Percentiles rank a stretch among this genome's conserved stretches.
Conservation (phyloP, 768 basidiomycete genomes). For the Rhizopogon vulgaris region DNA sequence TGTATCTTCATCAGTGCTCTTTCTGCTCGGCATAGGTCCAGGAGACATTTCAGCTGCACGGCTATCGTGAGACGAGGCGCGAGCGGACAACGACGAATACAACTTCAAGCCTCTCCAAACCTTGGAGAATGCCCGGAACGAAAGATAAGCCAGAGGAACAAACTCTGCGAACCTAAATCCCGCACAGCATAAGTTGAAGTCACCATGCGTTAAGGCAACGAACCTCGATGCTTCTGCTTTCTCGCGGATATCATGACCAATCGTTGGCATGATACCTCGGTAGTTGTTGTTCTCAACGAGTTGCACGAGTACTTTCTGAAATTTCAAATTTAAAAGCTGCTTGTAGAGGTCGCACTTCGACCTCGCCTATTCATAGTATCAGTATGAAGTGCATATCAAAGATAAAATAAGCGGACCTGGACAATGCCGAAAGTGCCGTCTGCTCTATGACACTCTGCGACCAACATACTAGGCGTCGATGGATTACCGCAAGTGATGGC, state of each 20-base stretch:
- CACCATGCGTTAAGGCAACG: neutral
- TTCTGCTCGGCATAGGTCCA: slow-evolving; percentile 5
- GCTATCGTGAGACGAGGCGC: slow-evolving; percentile 1
- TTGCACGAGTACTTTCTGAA: slow-evolving; percentile 57
- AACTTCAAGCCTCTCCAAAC: slow-evolving; percentile 52
- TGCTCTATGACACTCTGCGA: slow-evolving; percentile 74
- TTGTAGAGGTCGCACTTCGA: slow-evolving; percentile 83
- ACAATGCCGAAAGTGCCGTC: slow-evolving; percentile 78
- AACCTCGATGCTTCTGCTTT: slow-evolving; percentile 43
- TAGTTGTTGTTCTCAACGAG: slow-evolving; percentile 75
- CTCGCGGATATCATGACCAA: slow-evolving; percentile 59
- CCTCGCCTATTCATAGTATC: slow-evolving; percentile 47
- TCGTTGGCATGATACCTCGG: slow-evolving; percentile 54
- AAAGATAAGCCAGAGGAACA: slow-evolving; percentile 28
- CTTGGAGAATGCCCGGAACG: slow-evolving; percentile 37
- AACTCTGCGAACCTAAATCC: slow-evolving; percentile 18
- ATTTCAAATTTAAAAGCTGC: slow-evolving; percentile 65
- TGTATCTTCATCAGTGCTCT: slow-evolving; percentile 46
- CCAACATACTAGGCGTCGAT: slow-evolving; percentile 76
- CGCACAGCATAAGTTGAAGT: slow-evolving; percentile 5
- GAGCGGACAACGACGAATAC: slow-evolving; percentile 29
- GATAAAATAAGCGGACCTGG: slow-evolving; percentile 42
- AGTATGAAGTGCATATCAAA: slow-evolving; percentile 3
- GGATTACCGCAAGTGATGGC: slow-evolving; percentile 82
- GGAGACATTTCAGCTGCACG: slow-evolving; percentile 1